Base-by-base conservation (phyloP, 139 green algal genomes). In the Coelastrella sp. region DNA sequence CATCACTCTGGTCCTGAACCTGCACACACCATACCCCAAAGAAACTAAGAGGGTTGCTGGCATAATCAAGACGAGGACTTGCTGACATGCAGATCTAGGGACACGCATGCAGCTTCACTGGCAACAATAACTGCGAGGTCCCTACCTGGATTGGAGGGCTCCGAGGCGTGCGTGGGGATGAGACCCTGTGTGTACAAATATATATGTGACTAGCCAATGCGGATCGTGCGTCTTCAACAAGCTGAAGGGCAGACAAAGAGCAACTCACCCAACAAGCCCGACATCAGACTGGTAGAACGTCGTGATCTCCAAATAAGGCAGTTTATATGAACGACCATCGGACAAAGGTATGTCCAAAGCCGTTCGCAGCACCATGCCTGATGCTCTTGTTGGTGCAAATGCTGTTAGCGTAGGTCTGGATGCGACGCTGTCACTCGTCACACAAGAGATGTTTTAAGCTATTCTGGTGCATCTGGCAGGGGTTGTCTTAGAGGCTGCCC, bases 241-340 rank as follows among this genome's bases (percentile, higher is more conserved):
- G 63, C 63, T 70, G 70, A 24, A 78, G n/a, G 17, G 20, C 17
- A 27, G 4, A 1, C 3, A 59, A 59, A 22, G n/a, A 80, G 74
- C 20, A 12, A 15, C 84, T 58, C 68, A 90, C 74, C 85, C 85
- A 73, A 90, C 85, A 19, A 90, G n/a, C 4, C 85, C 85, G n/a
- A 90, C 85, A 81, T 90, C 85, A 12, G 10, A 60, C n/a, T 90
- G 85, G 49, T 74, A 76, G 85, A 65, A 63, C 4, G 73, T 90
- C n/a, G 57, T 90, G 73, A 90, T 84, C 24, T 84, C 59, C 56
- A 90, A 56, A 60, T 49, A 84, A 14, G 85, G 85, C 12, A 90
- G 25, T 9, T 0, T n/a, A 73, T 81, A 57, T 9, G n/a, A 10
- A 24, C 8, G 4, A 9, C 57, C 25, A 60, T 88, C 84, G 17